Evolutionary conservation across 768 basidiomycete species (phyloP), one percentile per base, ranked within the genome.

Genomic region (Naematelia encephala): DNA sequence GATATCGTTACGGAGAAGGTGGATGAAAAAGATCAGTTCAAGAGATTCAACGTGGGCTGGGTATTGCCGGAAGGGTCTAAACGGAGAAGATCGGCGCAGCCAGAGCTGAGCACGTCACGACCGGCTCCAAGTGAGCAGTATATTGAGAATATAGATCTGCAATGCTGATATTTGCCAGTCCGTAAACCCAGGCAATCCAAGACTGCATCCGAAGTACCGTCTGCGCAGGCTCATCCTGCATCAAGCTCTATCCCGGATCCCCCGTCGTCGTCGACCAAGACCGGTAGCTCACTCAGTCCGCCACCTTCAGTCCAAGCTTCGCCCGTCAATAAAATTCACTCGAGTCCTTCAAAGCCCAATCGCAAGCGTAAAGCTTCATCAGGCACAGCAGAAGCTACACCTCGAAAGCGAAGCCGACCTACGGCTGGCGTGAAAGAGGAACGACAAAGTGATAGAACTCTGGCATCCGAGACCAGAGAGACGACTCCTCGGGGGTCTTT

Each of bases 11-110:
- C 90, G 2, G 82, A 85, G n/a, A 80, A 85, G 43, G 84, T 93
- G 28, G 87, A 87, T 70, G 82, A 83, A 44, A 82, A 84, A 55
- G 83, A 83, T 44, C 86, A 86, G 19, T 96, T 94, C 80, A 83
- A 80, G 70, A 77, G 86, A 78, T 94, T 94, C 78, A 87, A 96
- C 59, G 80, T 81, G 22, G 91, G 91, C 0, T 93, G 90, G 91
- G 89, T 94, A 5, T 78, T 93, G 13, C 88, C 90, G 22, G 80
- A 84, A 1, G 88, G 87, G 29, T 83, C 85, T 52, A 83, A 84
- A 63, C 82, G 91, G 28, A 83, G 85, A 27, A 84, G 68, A 52
- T 79, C 81, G 39, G 76, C 74, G n/a, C 66, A 72, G 2, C 61
- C 45, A 16, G 63, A 80, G 19, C 28, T 39, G 16, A 39, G 34